Evolutionary conservation across 495 filamentous ascomycete genomes (phyloP), one percentile per base, ranked within the genome.

Genomic region (Arthonia radiata): DNA sequence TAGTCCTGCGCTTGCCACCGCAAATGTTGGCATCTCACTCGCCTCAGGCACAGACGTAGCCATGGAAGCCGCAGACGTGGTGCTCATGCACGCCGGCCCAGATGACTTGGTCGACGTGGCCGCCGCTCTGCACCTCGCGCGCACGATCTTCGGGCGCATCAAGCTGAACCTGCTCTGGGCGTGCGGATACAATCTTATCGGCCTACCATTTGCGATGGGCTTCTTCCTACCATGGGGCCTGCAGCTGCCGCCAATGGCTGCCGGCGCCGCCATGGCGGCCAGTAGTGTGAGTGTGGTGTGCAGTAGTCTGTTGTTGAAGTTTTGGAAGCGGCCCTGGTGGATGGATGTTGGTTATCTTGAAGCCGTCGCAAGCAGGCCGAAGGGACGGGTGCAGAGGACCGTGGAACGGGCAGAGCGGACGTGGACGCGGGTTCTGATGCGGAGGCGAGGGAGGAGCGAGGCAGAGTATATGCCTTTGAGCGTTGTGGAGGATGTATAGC

Each of bases 201-300:
- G 86, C 3, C 54, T 99, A 2, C 86, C 86, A 14, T 92, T 99
- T 36, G 86, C 86, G 6, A 94, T 94, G 86, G 86, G 86, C 3
- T 37, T 82, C 31, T 81, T 93, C 56, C 56, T 99, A 15, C 86
- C 86, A 0, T 64, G 86, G 28, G 82, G 83, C 3, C 64, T 67
- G 36, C 73, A 76, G 50, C 49, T 99, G 33, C 86, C 86, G 31
- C 86, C 86, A 7, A 82, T 93, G 75, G 79, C 78, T 17, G 89
- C 86, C 5, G 83, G 81, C 10, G 77, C 70, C 2, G 89, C 89
- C 12, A 99, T 99, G 86, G 89, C 83, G 4, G 61, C 59, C 22
- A 81, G 72, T 21, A 83, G 75, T 34, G 74, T 94, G 17, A 83
- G 73, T 28, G 86, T 99, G 5, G 83, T 94, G 1, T 57, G 65